phyloP scores from a whole-genome alignment of 2,329 filamentous ascomycete genomes.

The Xylariomycetidae sp. region DNA sequence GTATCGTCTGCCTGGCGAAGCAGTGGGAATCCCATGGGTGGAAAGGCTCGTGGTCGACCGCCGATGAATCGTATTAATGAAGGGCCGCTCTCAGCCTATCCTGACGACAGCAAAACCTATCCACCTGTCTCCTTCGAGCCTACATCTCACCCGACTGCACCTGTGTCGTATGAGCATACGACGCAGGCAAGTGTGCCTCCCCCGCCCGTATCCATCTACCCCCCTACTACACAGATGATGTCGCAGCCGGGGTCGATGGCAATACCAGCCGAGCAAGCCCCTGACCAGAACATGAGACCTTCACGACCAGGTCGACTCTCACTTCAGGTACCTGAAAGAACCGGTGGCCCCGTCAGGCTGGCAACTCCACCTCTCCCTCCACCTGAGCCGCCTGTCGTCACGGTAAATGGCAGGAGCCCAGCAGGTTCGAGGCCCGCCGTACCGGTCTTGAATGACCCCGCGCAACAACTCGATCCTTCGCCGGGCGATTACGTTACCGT shows the following conservation, averaged over 20 bases:
- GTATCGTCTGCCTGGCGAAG: conserved; percentile 88
- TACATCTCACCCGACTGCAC: conserved; percentile 12
- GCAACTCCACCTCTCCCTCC: conserved; percentile 49
- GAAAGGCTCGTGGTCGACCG: conserved; percentile 73
- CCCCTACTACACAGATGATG: no score
- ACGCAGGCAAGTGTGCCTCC: conserved; percentile 17
- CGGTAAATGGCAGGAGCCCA: conserved; percentile 43
- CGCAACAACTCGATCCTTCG: background rate
- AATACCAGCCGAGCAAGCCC: conserved; percentile 16
- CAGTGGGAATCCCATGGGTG: conserved; percentile 52
- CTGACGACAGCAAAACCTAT: conserved; percentile 47
- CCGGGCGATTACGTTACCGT: conserved; percentile 10
- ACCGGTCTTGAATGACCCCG: no score
- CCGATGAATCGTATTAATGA: conserved; percentile 61
- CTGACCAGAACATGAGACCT: conserved; percentile 14
- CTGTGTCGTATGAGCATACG: no score
- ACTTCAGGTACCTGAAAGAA: conserved; percentile 57
- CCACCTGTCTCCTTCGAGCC: conserved; percentile 28
- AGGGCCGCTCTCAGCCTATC: conserved; percentile 64
- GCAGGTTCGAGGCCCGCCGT: no score
- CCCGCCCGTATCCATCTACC: no score
- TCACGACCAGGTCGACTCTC: conserved; percentile 47
- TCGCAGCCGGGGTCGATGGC: conserved; percentile 16
- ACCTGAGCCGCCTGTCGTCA: conserved; percentile 42
- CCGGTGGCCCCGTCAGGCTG: conserved; percentile 53